Percentiles rank a stretch among this genome's conserved stretches.
Evolutionary conservation across 2,329 filamentous ascomycete genomes (phyloP).

Genomic region (Pseudocercospora fijiensis): DNA sequence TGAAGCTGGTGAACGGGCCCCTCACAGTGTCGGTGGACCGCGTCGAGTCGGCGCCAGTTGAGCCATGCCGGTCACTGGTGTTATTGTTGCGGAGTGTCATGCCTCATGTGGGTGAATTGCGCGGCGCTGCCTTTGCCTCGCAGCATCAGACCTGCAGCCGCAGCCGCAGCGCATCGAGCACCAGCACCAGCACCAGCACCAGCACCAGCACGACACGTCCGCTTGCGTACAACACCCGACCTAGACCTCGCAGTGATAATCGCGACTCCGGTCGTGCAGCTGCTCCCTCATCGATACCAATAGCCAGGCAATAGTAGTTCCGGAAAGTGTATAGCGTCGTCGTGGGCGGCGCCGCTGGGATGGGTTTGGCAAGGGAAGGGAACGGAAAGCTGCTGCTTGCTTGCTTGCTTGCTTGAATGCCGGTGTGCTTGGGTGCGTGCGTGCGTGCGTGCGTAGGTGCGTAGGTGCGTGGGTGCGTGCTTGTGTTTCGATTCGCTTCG

Average conservation of each 20-base stretch:
- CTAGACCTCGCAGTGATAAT: neutral
- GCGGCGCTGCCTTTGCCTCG: neutral
- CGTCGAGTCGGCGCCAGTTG: slow-evolving; percentile 64
- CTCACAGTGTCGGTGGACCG: slow-evolving; percentile 66
- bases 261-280: neutral
- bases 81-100: slow-evolving; percentile 27
- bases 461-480: too few relatives aligned
- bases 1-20: slow-evolving; percentile 43
- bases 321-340: neutral
- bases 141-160: neutral
- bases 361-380: neutral
- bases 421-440: neutral
- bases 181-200: too few relatives aligned
- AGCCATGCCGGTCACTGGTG: slow-evolving; percentile 60
- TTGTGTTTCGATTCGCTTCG: too few relatives aligned
- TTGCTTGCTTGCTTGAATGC: too few relatives aligned
- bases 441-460: neutral
- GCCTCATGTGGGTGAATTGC: neutral
- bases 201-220: neutral
- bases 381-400: neutral
- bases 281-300: neutral
- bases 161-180: neutral
- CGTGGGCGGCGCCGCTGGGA: neutral
- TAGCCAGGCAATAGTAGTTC: neutral
- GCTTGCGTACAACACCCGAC: neutral